These are phyloP conservation scores for Hirschfeldia incana DNA, from an alignment of 345 rosid species.

Conservation along the genomic window DNA sequence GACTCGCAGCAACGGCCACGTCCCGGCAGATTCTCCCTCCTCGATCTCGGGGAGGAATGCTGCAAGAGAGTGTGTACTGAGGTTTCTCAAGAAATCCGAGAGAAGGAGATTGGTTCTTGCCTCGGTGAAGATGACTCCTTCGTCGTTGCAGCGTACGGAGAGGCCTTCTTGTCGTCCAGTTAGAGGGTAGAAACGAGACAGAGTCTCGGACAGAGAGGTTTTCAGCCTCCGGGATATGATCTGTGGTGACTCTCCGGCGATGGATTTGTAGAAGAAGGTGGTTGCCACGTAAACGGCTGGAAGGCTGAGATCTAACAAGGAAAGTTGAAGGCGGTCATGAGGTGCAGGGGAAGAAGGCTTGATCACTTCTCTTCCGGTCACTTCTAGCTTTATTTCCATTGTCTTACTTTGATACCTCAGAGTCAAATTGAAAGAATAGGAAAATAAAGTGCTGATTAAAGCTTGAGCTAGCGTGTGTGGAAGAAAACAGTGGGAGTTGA, in stretches of 20 bases:
- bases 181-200: not conserved
- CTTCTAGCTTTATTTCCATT: not conserved
- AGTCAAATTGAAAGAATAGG: not conserved
- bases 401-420: not conserved
- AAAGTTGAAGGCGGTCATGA: slow-evolving; percentile 2
- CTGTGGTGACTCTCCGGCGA: not conserved
- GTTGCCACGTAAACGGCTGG: not conserved
- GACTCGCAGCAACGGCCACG: not conserved
- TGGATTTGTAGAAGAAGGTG: not conserved
- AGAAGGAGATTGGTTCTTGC: not conserved
- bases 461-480: too few species aligned
- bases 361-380: not conserved
- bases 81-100: not conserved
- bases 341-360: slow-evolving; percentile 4
- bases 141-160: not conserved
- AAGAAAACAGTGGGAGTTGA: not conserved
- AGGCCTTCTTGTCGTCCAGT: not conserved
- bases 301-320: not conserved
- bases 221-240: not conserved
- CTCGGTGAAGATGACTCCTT: slow-evolving; percentile 1
- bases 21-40: not conserved
- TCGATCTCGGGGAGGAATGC: not conserved
- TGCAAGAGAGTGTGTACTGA: not conserved
- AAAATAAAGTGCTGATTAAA: not conserved
- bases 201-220: not conserved